Evolutionary conservation across 306 rosid species (phyloP), one percentile per base, ranked within the genome.

Genomic region (Geum urbanum): DNA sequence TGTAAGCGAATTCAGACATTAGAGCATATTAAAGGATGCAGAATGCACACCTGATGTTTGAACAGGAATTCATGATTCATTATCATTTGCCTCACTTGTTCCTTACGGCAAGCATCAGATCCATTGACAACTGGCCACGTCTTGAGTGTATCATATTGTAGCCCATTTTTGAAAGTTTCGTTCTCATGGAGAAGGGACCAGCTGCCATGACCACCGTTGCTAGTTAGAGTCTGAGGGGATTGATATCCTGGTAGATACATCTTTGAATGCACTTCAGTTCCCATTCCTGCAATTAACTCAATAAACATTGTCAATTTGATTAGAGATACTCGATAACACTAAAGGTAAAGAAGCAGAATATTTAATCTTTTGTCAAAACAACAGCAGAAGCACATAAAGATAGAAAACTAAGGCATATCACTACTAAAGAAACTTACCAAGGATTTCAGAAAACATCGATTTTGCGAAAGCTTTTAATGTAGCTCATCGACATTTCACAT

Each of bases 1-100:
- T 4, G 7, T 12, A 8, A 39, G 5, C 70, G 49, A 66, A 5
- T 52, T 1, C 67, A 60, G 44, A 35, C 10, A 46, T 55, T 51
- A 50, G 35, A 52, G 54, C 57, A 50, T 56, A 8, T 68, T 10
- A 20, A 13, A 46, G 61, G 24, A 14, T 13, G 13, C 63, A 63
- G 66, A 55, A 54, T 52, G 53, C 35, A 18, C 46, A 77, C 82
- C 82, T 73, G 85, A 20, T 81, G 77, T 76, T 66, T 73, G 63
- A 77, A 81, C 6, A 77, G 52, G 41, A 79, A 63, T 27, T 81
- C 85, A 14, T 81, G 85, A 63, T 73, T 73, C 63, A 81, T 18
- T 35, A 81, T 77, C 52, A 76, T 77, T 39, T 77, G 73, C 64
- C 79, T 77, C 49, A 74, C 15, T 20, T 69, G 71, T 65, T 81